Evolutionary conservation across 1,284 basidiomycete genomes (phyloP).

Genomic region (Leccinum cinnamomeum): DNA sequence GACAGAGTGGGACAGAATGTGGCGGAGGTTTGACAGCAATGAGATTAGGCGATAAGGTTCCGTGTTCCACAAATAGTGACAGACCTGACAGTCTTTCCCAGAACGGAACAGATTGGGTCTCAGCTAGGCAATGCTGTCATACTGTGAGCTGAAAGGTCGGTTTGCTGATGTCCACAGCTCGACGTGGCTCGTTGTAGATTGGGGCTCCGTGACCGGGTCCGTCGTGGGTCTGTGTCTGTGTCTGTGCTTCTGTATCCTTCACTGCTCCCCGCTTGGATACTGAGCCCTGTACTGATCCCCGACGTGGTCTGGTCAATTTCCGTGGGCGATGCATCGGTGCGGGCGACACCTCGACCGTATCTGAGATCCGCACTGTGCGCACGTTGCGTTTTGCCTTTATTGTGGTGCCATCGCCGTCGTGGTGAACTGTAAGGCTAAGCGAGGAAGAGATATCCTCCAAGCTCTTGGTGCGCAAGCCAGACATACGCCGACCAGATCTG

Average conservation of each 20-base stretch:
- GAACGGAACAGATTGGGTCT: no score
- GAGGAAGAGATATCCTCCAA: conserved; percentile 28
- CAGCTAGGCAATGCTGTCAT: no score
- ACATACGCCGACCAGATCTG: not conserved
- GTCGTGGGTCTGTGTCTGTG: conserved; percentile 26
- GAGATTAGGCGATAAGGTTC: no score
- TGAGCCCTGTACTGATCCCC: not conserved
- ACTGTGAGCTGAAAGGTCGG: no score
- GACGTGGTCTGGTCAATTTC: conserved; percentile 29
- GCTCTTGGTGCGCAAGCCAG: conserved; percentile 24
- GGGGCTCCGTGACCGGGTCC: conserved; percentile 33
- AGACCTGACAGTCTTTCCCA: no score
- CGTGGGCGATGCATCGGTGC: conserved; percentile 18
- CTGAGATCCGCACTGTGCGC: conserved; percentile 28
- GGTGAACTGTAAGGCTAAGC: conserved; percentile 16
- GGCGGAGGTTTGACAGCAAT: no score
- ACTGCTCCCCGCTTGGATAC: not conserved
- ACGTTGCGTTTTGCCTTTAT: conserved; percentile 23
- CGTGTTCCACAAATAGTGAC: no score
- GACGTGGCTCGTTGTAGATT: conserved; percentile 62
- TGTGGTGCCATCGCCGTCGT: not conserved
- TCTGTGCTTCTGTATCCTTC: conserved; percentile 2
- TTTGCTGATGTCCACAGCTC: conserved; percentile 42
- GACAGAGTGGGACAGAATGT: no score
- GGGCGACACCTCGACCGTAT: conserved; percentile 25